Base-by-base conservation (phyloP, 768 basidiomycete species). In the Leccinum disarticulatum region DNA sequence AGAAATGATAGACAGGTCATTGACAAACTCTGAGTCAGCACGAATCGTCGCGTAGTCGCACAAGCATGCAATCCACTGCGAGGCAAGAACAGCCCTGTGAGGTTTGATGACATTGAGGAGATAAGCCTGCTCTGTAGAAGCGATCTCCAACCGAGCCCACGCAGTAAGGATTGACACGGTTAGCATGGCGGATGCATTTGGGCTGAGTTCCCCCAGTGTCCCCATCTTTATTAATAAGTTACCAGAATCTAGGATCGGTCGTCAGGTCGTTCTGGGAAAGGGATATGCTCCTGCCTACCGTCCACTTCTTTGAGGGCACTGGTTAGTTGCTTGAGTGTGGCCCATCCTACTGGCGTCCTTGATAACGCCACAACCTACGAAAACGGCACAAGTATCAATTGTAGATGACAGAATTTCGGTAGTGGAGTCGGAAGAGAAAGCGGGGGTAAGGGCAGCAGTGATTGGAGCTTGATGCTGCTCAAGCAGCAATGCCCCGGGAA, bases 401-500 rank as follows among this genome's bases (percentile, higher is more conserved):
- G 95, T 95, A 27, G 91, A 88, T 0, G 95, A 92, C 43, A 98
- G 70, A 33, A 98, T 95, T 70, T 99, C 96, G 0, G 96, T 95
- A 1, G 94, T 93, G 1, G 95, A 93, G 70, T 98, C 97, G 0
- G 93, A 82, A 1, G 93, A 94, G 69, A 99, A 98, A 0, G 95
- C 95, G 0, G 97, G 96, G 0, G 96, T 98, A 17, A 98, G 81
- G 0, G 97, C 97, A 19, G 97, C 94, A 2, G 96, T 97, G 60
- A 99, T 96, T 0, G 97, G 96, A 0, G 97, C 96, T 76, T 99
- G 97, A 73, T 97, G 91, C 72, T 99, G 97, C 70, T 99, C 96
- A 14, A 99, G 83, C 3, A 99, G 78, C 6, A 95, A 79, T 0
- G 91, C 86, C 60, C 93, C 93, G 36, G 92, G 90, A 66, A 93